A percentile compares a stretch with the other conserved stretches of the same genome.
phyloP scores from a whole-genome alignment of 2,329 filamentous ascomycete genomes.

The Dactylellina drechsleri region DNA sequence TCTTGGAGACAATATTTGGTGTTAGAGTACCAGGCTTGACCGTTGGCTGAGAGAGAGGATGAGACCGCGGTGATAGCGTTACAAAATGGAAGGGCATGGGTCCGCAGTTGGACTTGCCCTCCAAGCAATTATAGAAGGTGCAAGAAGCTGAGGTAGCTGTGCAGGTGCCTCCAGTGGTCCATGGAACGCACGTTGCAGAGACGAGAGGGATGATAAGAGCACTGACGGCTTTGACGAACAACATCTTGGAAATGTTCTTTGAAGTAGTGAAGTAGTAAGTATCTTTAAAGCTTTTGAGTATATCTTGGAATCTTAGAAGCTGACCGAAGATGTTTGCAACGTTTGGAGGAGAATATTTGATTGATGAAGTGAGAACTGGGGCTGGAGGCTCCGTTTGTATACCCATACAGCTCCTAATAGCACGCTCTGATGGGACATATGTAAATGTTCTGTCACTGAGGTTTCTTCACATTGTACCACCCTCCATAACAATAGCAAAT shows the following conservation, averaged over 20 bases:
- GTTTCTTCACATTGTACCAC: no score
- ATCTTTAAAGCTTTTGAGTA: not conserved
- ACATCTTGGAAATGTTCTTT: constrained; percentile 9
- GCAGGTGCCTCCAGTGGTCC: constrained; percentile 36
- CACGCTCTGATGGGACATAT: no score
- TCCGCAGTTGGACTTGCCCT: constrained; percentile 27
- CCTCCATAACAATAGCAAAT: no score
- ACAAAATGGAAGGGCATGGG: constrained; percentile 36
- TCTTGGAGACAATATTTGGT: constrained; percentile 47
- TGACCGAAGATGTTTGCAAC: not conserved
- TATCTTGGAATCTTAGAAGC: not conserved
- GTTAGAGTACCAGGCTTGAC: constrained; percentile 34
- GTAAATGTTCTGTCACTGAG: no score
- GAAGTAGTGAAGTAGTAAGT: not conserved
- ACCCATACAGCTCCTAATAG: no score
- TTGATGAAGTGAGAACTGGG: no score
- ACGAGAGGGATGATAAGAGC: constrained; percentile 20
- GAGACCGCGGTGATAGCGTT: constrained; percentile 31
- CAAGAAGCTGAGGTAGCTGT: constrained; percentile 33
- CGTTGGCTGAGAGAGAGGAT: constrained; percentile 20
- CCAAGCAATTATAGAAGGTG: constrained; percentile 35
- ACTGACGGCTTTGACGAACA: constrained; percentile 12
- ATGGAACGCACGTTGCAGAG: constrained; percentile 25
- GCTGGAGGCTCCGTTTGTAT: no score
- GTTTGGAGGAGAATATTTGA: not conserved